Base-by-base conservation (phyloP, 169 alveolate species). In the Babesia ovata region DNA sequence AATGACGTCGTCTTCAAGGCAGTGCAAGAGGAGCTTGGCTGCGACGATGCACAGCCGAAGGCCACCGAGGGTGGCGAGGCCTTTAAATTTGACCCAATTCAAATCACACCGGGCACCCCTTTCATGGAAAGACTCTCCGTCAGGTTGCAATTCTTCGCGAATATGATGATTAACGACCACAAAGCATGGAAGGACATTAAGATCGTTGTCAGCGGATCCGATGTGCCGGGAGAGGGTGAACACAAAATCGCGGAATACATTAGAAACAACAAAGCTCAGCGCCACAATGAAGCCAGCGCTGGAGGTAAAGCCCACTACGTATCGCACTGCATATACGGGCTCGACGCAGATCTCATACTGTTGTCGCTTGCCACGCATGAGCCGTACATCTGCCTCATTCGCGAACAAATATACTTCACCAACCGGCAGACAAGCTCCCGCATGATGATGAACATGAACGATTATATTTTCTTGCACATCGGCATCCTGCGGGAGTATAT, bases 191-290 rank as follows among this genome's bases (percentile, higher is more conserved):
- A 86, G 45, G 78, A 93, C 70, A 54, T 96, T 44, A 91, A 95
- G 45, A 93, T 97, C 21, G 91, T 95, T 17, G 93, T 95, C 42
- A 92, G 97, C 33, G 99, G 97, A 54, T 89, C 97, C 16, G 93
- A 90, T 28, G 97, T 96, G 0, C 98, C 99, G 7, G 99, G 99
- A 19, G 99, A 96, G 81, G 99, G 99, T 17, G 99, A 97, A 65
- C 99, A 97, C 82, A 97, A 97, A 85, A 96, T 97, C 49, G 81
- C 96, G 91, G 96, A 95, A 65, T 96, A 90, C 85, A 96, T 97
- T 14, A 61, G 92, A 50, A 83, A 83, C 62, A 84, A 79, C 69
- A 91, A 94, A 77, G 73, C 88, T 21, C 16, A 33, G 39, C 59
- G 87, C 8, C 81, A 91, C 46, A 77, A 61, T 16, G 69, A 6